Percentiles rank a stretch among this genome's conserved stretches.
Evolutionary conservation across 2,329 filamentous ascomycete species (phyloP).

Genomic region (Pseudogymnoascus sp.): DNA sequence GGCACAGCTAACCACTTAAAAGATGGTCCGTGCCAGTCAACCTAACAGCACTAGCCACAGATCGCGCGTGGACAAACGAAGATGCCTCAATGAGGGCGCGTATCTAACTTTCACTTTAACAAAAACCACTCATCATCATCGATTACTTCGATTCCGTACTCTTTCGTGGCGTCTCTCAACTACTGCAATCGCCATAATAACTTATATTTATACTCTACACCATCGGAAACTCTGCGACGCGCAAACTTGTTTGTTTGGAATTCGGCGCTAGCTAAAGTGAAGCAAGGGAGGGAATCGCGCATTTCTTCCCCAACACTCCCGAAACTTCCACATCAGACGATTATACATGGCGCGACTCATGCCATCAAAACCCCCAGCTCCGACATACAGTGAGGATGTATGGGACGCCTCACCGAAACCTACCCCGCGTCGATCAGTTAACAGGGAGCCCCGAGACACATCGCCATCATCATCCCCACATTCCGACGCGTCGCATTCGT

Average conservation of each 20-base stretch:
- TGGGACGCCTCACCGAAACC: conserved; percentile 26
- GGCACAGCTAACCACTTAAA: neutral
- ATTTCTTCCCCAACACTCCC: conserved; percentile 1
- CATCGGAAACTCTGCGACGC: neutral
- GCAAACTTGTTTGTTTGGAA: neutral
- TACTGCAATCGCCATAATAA: neutral
- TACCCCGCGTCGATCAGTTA: conserved; percentile 11
- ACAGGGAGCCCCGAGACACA: conserved; percentile 10
- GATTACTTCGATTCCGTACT: neutral
- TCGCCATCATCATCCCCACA: conserved; percentile 26
- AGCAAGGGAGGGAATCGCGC: neutral
- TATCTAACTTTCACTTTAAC: neutral
- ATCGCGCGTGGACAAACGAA: neutral
- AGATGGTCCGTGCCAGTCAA: neutral
- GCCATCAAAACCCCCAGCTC: conserved; percentile 22
- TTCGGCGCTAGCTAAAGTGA: neutral
- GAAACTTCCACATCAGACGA: neutral
- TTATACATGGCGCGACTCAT: neutral
- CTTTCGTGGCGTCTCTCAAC: neutral
- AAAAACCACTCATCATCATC: neutral
- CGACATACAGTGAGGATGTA: conserved; percentile 21
- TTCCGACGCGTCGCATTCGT: conserved; percentile 28
- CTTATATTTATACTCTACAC: neutral
- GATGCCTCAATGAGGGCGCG: neutral
- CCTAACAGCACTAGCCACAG: conserved; percentile 8